Evolutionary conservation across 148 eudicot genomes (phyloP).

Genomic region (Arctostaphylos glauca): DNA sequence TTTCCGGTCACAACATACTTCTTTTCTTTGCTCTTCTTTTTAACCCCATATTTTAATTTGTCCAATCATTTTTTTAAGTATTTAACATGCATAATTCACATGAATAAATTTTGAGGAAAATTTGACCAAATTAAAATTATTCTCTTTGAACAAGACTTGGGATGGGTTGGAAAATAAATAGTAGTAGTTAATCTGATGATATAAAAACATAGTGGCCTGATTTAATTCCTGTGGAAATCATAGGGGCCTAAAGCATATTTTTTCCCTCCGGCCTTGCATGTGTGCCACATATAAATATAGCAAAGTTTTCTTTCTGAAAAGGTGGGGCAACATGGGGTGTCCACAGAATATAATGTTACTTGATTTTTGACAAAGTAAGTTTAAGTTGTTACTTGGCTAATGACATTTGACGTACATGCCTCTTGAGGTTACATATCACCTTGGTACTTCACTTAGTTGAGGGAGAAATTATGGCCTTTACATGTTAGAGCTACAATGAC

Average conservation of each 20-base stretch:
- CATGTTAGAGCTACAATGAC: conserved; percentile 4
- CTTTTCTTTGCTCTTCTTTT: no score
- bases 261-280: not conserved
- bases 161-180: no score
- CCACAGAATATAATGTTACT: not conserved
- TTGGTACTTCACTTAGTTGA: not conserved
- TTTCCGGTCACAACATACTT: no score
- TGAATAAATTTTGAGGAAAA: no score
- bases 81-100: no score
- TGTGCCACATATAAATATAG: not conserved
- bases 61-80: no score
- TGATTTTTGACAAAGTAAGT: not conserved
- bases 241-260: not conserved
- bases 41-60: no score
- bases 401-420: not conserved
- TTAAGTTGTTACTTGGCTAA: not conserved
- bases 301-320: not conserved
- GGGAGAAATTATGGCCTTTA: conserved; percentile 3
- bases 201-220: no score
- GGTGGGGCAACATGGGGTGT: not conserved
- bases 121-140: no score
- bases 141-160: no score
- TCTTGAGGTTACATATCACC: not conserved
- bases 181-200: no score
- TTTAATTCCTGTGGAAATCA: no score